Conservation (phyloP, 2,329 filamentous ascomycete species). For the Helminthosporium solani region DNA sequence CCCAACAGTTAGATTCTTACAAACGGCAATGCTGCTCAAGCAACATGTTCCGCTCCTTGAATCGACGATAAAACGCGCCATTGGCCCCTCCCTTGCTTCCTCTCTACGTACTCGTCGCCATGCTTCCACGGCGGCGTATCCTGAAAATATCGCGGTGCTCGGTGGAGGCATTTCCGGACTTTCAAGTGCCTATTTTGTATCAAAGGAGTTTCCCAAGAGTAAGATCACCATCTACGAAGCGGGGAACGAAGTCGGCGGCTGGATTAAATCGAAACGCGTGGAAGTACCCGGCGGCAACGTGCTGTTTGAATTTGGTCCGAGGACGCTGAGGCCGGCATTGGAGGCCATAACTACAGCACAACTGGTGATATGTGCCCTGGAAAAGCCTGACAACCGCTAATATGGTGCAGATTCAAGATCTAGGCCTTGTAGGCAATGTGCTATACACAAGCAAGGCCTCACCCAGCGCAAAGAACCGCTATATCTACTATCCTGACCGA, state of each 20-base stretch:
- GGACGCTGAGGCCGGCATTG: conserved; percentile 64
- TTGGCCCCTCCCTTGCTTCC: conserved; percentile 19
- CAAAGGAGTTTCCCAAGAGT: conserved; percentile 64
- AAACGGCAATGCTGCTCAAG: conserved; percentile 41
- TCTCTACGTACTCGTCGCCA: conserved; percentile 23
- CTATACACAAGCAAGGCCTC: conserved; percentile 54
- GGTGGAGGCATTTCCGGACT: conserved; percentile 56
- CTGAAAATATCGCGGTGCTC: conserved; percentile 50
- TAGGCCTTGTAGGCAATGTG: conserved; percentile 59
- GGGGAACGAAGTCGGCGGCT: conserved; percentile 71
- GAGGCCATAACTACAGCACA: conserved; percentile 69
- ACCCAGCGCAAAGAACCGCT: conserved; percentile 64
- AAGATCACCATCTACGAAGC: conserved; percentile 82
- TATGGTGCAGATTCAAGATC: conserved; percentile 54
- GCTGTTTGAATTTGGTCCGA: conserved; percentile 80
- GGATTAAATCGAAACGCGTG: conserved; percentile 70
- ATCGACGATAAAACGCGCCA: conserved; percentile 33
- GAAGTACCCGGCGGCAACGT: conserved; percentile 63
- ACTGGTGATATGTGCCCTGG: conserved; percentile 57
- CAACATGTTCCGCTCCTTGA: conserved; percentile 36
- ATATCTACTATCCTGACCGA: conserved; percentile 85
- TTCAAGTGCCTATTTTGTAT: conserved; percentile 66
- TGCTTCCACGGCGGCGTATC: conserved; percentile 24
- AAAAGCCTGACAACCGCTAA: conserved; percentile 6
- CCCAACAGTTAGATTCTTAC: conserved; percentile 15